These are phyloP conservation scores for Lactarius quietus DNA, from an alignment of 768 basidiomycete species.

Conservation along the genomic window DNA sequence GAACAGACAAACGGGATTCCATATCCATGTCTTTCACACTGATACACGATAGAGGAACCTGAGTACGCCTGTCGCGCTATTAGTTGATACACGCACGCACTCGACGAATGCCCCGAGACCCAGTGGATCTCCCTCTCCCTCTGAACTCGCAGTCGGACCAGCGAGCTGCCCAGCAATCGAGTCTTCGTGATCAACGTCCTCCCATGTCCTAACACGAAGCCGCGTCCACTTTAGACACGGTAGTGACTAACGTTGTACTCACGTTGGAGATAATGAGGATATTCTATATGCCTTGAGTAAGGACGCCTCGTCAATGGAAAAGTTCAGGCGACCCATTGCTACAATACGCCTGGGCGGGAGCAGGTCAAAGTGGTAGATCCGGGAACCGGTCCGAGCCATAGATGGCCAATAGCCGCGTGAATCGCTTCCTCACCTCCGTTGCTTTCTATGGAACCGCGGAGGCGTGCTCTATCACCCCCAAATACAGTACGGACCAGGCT, in stretches of 20 bases:
- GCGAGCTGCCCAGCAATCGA: constrained; percentile 66
- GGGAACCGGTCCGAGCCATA: constrained; percentile 8
- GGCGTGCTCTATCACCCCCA: neutral
- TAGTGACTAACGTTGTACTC: constrained; percentile 27
- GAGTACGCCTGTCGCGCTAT: neutral
- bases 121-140: constrained; percentile 70
- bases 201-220: constrained; percentile 77
- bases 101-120: constrained; percentile 66
- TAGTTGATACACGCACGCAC: constrained; percentile 39
- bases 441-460: constrained; percentile 4
- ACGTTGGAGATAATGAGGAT: constrained; percentile 73
- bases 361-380: neutral
- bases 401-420: neutral
- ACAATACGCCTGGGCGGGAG: neutral
- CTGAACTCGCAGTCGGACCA: constrained; percentile 44
- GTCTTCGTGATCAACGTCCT: constrained; percentile 85
- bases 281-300: constrained; percentile 88
- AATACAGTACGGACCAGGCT: neutral
- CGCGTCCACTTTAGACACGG: neutral
- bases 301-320: constrained; percentile 74
- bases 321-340: constrained; percentile 57
- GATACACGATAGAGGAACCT: constrained; percentile 6
- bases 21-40: constrained; percentile 69
- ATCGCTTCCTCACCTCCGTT: constrained; percentile 10
- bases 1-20: constrained; percentile 61